Base-by-base conservation (phyloP, 768 basidiomycete species). In the Rhizopogon sp. region DNA sequence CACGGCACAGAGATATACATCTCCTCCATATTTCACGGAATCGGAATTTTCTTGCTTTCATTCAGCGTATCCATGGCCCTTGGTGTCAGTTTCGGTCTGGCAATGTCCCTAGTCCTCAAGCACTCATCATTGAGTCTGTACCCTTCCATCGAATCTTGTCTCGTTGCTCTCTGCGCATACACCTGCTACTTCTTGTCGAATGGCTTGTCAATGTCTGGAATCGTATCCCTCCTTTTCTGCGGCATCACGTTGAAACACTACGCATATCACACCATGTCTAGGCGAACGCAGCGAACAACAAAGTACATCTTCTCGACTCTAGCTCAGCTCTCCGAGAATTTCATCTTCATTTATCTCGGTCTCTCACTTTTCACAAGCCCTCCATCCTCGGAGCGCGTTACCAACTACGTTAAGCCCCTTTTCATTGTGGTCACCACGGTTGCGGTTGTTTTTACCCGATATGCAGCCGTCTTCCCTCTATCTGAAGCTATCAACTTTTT, bases 121-220 rank as follows among this genome's bases (percentile, higher is more conserved):
- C 96, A 98, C 70, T 96, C 93, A 3, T 87, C 89, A 43, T 80
- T 98, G 29, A 79, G 80, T 50, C 79, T 83, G 50, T 96, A 87
- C 70, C 93, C 94, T n/a, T 85, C 87, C 54, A 95, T 98, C 65
- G 97, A 98, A 72, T 88, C 93, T n/a, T 98, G 95, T 69, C 83
- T 99, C 35, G 92, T 98, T 53, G 87, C 94, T 0, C 81, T 99
- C 46, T 87, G 88, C 56, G 96, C 97, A 20, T 98, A 98, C 71
- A 97, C 93, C 0, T 92, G 88, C 74, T 98, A 98, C 74, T 99
- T 99, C 76, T 94, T 99, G 77, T 95, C 93, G n/a, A 99, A 93
- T 60, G 95, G 93, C 5, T 70, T 95, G 39, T 84, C 85, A 43
- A 93, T 97, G 90, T 89, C 85, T 68, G 96, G 97, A 49, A 98